A percentile compares a stretch with the other conserved stretches of the same genome.
These are phyloP conservation scores for Talaromyces stipitatus DNA, from an alignment of 495 filamentous ascomycete genomes.

Conservation along the genomic window DNA sequence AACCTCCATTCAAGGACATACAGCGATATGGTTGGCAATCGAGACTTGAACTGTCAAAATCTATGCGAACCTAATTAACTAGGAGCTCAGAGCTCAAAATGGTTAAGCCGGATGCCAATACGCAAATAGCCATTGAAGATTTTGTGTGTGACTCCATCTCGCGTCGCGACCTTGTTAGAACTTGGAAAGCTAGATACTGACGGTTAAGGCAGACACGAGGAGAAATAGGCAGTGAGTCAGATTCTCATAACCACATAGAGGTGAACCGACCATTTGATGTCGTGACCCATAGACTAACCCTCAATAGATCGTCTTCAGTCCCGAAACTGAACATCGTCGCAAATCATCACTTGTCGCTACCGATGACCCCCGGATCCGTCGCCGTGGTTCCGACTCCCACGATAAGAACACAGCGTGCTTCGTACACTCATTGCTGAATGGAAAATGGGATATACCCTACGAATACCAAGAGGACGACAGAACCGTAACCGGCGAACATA, in stretches of 20 bases:
- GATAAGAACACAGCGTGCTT: conserved; percentile 64
- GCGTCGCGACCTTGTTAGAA: too few relatives aligned
- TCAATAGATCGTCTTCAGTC: conserved; percentile 64
- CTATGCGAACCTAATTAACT: not conserved
- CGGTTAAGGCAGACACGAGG: conserved; percentile 18
- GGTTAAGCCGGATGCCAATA: not conserved
- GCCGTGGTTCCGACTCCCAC: conserved; percentile 26
- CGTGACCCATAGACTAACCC: not conserved
- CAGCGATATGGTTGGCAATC: not conserved
- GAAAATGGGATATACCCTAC: conserved; percentile 26
- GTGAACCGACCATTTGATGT: conserved; percentile 15
- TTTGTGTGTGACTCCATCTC: not conserved
- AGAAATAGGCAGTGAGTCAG: conserved; percentile 32
- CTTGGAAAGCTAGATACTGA: not conserved
- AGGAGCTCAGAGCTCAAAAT: not conserved
- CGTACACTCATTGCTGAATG: conserved; percentile 73
- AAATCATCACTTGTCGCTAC: conserved; percentile 75
- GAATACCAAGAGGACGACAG: conserved; percentile 14
- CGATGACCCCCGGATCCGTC: conserved; percentile 35
- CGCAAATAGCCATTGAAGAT: conserved; percentile 1
- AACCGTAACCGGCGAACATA: conserved; percentile 15
- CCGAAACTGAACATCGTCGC: conserved; percentile 64
- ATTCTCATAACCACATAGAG: conserved; percentile 42
- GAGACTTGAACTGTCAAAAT: not conserved
- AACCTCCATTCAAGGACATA: not conserved